These are phyloP conservation scores for Epichloe gansuensis DNA, from an alignment of 2,329 filamentous ascomycete species.

Conservation along the genomic window DNA sequence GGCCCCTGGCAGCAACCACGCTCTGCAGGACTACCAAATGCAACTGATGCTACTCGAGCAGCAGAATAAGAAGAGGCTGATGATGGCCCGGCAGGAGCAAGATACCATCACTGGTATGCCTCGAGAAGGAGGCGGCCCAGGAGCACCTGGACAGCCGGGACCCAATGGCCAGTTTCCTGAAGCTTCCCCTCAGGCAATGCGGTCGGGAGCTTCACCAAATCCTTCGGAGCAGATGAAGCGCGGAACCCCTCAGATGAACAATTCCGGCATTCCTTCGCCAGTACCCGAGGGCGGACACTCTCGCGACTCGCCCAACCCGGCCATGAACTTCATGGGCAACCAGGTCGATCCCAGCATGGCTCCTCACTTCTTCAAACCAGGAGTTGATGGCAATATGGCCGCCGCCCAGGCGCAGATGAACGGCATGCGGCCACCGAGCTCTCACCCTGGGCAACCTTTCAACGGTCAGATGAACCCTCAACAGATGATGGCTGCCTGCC, in stretches of 20 bases:
- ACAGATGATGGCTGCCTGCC: constrained; percentile 43
- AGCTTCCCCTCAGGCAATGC: constrained; percentile 55
- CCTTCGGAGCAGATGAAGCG: constrained; percentile 70
- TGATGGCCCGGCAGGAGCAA: constrained; percentile 73
- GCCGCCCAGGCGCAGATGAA: constrained; percentile 41
- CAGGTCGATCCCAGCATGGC: constrained; percentile 50
- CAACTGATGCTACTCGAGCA: constrained; percentile 78
- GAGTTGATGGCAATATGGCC: constrained; percentile 42
- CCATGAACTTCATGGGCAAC: constrained; percentile 49
- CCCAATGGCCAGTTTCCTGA: constrained; percentile 56
- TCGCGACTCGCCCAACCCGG: constrained; percentile 49
- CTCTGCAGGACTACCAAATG: constrained; percentile 80
- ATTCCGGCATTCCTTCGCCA: constrained; percentile 55
- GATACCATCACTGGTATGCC: constrained; percentile 43
- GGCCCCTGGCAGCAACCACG: constrained; percentile 54
- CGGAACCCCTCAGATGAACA: constrained; percentile 60
- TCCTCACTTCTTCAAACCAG: constrained; percentile 43
- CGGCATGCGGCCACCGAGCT: constrained; percentile 56
- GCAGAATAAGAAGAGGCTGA: constrained; percentile 74
- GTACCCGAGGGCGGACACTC: constrained; percentile 57
- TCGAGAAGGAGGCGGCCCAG: constrained; percentile 34
- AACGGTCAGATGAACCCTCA: constrained; percentile 46
- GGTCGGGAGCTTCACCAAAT: constrained; percentile 62
- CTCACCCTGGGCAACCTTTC: constrained; percentile 48
- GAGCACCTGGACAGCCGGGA: constrained; percentile 41